Evolutionary conservation across 805 yeast species (phyloP).

Genomic region (Lachancea fermentati): DNA sequence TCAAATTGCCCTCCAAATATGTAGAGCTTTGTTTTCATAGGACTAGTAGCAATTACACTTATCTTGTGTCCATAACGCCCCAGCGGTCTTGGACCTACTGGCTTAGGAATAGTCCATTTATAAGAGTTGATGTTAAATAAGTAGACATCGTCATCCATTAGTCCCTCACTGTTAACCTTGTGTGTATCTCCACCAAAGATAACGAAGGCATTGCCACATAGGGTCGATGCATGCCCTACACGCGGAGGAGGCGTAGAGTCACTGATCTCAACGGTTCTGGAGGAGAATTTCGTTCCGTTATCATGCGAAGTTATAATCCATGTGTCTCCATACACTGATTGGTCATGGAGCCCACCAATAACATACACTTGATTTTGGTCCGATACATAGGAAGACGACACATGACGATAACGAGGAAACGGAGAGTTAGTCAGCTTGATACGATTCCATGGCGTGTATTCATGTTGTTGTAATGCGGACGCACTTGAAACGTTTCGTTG

Average conservation of each 20-base stretch:
- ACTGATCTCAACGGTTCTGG: conserved; percentile 58
- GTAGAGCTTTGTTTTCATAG: conserved; percentile 56
- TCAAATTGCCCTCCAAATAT: conserved; percentile 95
- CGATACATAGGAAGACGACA: conserved; percentile 69
- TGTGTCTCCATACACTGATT: conserved; percentile 89
- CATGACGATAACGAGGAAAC: conserved; percentile 92
- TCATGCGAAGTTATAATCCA: conserved; percentile 66
- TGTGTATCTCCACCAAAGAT: conserved; percentile 96
- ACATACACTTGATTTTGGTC: conserved; percentile 77
- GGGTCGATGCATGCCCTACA: conserved; percentile 89
- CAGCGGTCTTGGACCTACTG: conserved; percentile 68
- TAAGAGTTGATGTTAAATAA: conserved; percentile 73
- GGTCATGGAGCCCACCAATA: conserved; percentile 94
- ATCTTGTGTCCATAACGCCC: conserved; percentile 96
- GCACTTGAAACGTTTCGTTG: conserved; percentile 32
- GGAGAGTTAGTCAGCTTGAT: conserved; percentile 68
- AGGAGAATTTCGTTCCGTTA: conserved; percentile 34
- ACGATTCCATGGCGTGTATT: conserved; percentile 59
- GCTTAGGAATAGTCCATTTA: conserved; percentile 76
- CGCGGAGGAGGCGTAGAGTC: conserved; percentile 90
- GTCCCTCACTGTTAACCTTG: conserved; percentile 66
- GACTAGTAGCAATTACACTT: conserved; percentile 61
- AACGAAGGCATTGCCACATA: conserved; percentile 92
- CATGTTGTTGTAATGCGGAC: conserved; percentile 19
- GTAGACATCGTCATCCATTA: conserved; percentile 85